phyloP scores from a whole-genome alignment of 1,284 basidiomycete species.

The Cutaneotrichosporon cutaneum region DNA sequence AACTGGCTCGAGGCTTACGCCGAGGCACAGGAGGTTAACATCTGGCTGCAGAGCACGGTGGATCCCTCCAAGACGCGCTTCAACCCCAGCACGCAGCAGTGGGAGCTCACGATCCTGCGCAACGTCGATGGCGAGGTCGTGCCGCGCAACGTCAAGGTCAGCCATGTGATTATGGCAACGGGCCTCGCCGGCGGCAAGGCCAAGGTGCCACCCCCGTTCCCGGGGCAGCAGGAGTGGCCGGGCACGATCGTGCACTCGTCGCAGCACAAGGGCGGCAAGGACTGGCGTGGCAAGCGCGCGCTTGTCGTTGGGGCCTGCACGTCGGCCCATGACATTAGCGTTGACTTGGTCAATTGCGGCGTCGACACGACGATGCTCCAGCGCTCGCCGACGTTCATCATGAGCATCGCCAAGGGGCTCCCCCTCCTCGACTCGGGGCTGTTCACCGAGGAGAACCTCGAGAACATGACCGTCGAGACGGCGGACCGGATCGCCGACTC shows the following conservation, averaged over 20 bases:
- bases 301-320: conserved; percentile 64
- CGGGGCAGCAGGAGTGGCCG: conserved; percentile 58
- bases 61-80: conserved; percentile 53
- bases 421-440: conserved; percentile 39
- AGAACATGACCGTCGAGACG: conserved; percentile 46
- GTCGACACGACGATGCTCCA: conserved; percentile 64
- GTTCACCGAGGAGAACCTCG: conserved; percentile 16
- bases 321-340: conserved; percentile 57
- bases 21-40: conserved; percentile 63
- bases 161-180: conserved; percentile 59
- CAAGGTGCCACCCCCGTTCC: conserved; percentile 54
- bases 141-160: conserved; percentile 58
- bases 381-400: conserved; percentile 63
- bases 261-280: conserved; percentile 56
- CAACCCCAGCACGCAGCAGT: conserved; percentile 57
- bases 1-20: conserved; percentile 70
- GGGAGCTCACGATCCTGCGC: conserved; percentile 59
- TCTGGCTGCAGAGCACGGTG: conserved; percentile 63
- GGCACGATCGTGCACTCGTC: conserved; percentile 62
- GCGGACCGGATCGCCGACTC: conserved; percentile 59
- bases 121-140: conserved; percentile 49
- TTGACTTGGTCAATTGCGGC: conserved; percentile 57
- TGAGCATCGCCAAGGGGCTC: conserved; percentile 58
- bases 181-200: conserved; percentile 62
- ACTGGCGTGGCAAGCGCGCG: conserved; percentile 62